Evolutionary conservation across 2,329 filamentous ascomycete species (phyloP).

Genomic region (Blumeria graminis): DNA sequence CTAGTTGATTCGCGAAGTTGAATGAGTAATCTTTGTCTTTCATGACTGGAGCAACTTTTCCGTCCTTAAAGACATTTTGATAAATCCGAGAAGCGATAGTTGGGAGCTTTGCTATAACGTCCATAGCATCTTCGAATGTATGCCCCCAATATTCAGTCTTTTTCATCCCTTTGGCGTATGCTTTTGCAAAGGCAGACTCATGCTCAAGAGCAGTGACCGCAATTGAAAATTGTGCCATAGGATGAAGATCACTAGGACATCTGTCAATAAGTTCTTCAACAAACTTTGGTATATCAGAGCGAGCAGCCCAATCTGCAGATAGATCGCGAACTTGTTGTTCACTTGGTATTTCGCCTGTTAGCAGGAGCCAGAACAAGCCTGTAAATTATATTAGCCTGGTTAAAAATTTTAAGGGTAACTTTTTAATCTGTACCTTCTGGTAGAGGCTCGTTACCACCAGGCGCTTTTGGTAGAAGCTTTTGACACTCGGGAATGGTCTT

Average conservation of each 20-base stretch:
- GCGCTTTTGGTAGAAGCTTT: slow-evolving; percentile 86
- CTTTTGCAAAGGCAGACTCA: slow-evolving; percentile 92
- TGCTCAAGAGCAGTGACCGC: slow-evolving; percentile 96
- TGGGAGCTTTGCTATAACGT: slow-evolving; percentile 97
- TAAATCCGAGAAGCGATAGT: slow-evolving; percentile 97
- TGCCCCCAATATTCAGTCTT: slow-evolving; percentile 99
- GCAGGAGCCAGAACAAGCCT: slow-evolving; percentile 98
- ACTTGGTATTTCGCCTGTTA: slow-evolving; percentile 90
- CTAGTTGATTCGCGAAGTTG: slow-evolving; percentile 99
- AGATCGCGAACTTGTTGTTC: slow-evolving; percentile 98
- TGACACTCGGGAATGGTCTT: slow-evolving; percentile 99
- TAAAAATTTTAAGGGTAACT: not conserved
- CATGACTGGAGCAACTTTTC: slow-evolving; percentile 86
- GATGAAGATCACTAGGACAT: slow-evolving; percentile 95
- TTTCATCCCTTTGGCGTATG: slow-evolving; percentile 95
- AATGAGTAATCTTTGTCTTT: slow-evolving; percentile 98
- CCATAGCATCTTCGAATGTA: slow-evolving; percentile 99
- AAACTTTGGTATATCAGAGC: slow-evolving; percentile 91
- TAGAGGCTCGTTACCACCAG: slow-evolving; percentile 87
- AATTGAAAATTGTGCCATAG: slow-evolving; percentile 98
- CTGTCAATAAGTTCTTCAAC: slow-evolving; percentile 98
- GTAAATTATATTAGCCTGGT: not conserved
- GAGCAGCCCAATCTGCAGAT: slow-evolving; percentile 95
- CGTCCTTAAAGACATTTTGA: slow-evolving; percentile 99
- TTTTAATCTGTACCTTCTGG: slow-evolving; percentile 47